Percentiles rank a stretch among this genome's conserved stretches.
phyloP scores from a whole-genome alignment of 345 rosid genomes.

The Lenwebbia sp. region DNA sequence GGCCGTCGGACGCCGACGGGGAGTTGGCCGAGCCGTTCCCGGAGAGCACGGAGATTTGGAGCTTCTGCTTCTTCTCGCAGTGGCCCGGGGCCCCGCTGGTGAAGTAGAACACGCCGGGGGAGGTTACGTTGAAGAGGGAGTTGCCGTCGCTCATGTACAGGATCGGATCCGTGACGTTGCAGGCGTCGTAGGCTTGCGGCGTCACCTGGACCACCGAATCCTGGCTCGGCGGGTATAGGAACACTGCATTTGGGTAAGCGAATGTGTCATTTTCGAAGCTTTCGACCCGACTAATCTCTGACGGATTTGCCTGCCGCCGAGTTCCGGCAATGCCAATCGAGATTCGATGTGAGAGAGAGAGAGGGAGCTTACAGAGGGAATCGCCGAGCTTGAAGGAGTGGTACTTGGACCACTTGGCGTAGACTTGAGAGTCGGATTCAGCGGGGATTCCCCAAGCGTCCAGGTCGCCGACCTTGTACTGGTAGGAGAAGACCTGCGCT shows the following conservation, averaged over 20 bases:
- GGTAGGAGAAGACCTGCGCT: background rate
- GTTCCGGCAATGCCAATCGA: background rate
- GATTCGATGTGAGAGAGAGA: background rate
- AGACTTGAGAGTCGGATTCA: slow-evolving; percentile 44
- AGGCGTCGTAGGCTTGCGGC: slow-evolving; percentile 34
- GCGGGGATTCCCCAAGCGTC: slow-evolving; percentile 87
- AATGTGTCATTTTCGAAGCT: background rate
- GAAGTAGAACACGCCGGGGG: slow-evolving; percentile 60
- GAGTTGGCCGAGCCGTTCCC: slow-evolving; percentile 38
- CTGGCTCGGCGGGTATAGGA: slow-evolving; percentile 96
- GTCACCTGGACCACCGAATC: slow-evolving; percentile 87
- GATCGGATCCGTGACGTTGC: slow-evolving; percentile 81
- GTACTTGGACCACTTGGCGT: slow-evolving; percentile 62
- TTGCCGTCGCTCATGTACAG: slow-evolving; percentile 85
- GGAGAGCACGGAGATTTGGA: slow-evolving; percentile 35
- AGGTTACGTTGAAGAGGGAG: slow-evolving; percentile 79
- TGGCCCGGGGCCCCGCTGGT: slow-evolving; percentile 71
- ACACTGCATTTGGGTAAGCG: slow-evolving; percentile 33
- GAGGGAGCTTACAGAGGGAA: slow-evolving; percentile 43
- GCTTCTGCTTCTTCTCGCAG: slow-evolving; percentile 85
- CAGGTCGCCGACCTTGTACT: slow-evolving; percentile 60
- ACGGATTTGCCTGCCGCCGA: background rate
- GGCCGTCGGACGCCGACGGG: slow-evolving; percentile 28
- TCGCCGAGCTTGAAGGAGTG: slow-evolving; percentile 65
- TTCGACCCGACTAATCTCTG: background rate